These are phyloP conservation scores for Blastobotrys robertii DNA, from an alignment of 805 yeast genomes.

Conservation along the genomic window DNA sequence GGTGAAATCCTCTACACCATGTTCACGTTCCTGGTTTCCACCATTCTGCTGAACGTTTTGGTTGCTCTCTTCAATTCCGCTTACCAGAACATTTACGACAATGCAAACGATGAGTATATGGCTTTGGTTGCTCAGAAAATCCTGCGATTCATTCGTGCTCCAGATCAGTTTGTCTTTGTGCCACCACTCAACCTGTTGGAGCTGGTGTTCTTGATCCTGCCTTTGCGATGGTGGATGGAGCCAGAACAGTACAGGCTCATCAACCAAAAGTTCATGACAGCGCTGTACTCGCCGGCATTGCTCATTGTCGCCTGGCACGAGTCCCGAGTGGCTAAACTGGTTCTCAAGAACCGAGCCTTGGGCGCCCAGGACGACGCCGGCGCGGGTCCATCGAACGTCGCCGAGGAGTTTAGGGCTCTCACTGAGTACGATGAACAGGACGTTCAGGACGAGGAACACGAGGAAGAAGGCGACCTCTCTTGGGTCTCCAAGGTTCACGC, in stretches of 20 bases:
- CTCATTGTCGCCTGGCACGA: conserved; percentile 54
- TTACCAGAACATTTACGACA: conserved; percentile 67
- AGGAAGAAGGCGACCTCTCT: conserved; percentile 32
- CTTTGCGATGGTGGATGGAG: conserved; percentile 31
- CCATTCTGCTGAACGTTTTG: conserved; percentile 69
- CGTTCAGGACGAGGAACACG: conserved; percentile 42
- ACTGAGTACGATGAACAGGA: conserved; percentile 73
- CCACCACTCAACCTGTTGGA: conserved; percentile 80
- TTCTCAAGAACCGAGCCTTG: conserved; percentile 57
- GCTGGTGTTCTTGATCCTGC: conserved; percentile 38
- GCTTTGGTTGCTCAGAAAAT: conserved; percentile 81
- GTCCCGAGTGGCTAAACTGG: conserved; percentile 55
- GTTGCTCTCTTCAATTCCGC: conserved; percentile 82
- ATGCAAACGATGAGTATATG: conserved; percentile 76
- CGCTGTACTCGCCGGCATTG: conserved; percentile 61
- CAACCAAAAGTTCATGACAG: conserved; percentile 49
- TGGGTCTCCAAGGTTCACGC: conserved; percentile 45
- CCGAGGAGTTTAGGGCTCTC: conserved; percentile 33
- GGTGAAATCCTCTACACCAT: conserved; percentile 70
- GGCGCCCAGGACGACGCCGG: conserved; percentile 61
- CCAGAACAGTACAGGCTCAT: conserved; percentile 31
- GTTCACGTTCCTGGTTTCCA: conserved; percentile 66
- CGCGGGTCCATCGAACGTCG: conserved; percentile 36
- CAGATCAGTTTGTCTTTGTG: conserved; percentile 74
- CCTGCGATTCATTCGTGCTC: conserved; percentile 74